Percentiles rank a stretch among this genome's conserved stretches.
These are phyloP conservation scores for Botryotinia globosa DNA, from an alignment of 2,329 filamentous ascomycete species.

Conservation along the genomic window DNA sequence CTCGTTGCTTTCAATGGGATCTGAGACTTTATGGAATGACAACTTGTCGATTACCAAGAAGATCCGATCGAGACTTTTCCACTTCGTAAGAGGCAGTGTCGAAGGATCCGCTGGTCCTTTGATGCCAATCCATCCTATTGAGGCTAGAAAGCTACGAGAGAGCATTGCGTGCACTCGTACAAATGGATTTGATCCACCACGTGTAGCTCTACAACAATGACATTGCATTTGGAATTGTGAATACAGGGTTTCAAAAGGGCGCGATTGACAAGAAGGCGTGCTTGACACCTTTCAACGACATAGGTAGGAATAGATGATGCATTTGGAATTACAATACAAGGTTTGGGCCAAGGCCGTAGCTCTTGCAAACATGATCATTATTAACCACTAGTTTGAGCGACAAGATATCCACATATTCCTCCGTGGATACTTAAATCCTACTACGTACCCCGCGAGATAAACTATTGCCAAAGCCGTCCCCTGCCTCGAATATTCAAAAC, in stretches of 20 bases:
- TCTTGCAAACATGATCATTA: neutral
- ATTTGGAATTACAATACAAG: slow-evolving; percentile 2
- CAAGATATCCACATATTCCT: neutral
- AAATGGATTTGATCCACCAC: neutral
- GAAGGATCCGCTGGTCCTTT: neutral
- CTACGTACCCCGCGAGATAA: neutral
- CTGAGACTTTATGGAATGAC: neutral
- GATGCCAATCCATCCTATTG: neutral
- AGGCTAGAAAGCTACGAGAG: neutral
- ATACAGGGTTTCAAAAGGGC: neutral
- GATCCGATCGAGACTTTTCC: neutral
- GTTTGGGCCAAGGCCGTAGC: neutral
- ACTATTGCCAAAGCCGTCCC: neutral
- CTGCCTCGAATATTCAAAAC: neutral
- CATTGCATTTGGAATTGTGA: neutral
- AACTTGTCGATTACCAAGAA: neutral
- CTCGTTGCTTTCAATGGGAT: neutral
- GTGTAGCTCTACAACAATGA: neutral
- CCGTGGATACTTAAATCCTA: neutral
- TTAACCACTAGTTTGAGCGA: neutral
- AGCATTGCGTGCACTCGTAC: neutral
- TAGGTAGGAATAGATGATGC: neutral
- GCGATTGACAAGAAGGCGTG: neutral
- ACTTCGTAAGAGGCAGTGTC: neutral
- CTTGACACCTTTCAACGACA: neutral